A percentile compares a stretch with the other conserved stretches of the same genome.
These are phyloP conservation scores for Amoebophrya sp. DNA, from an alignment of 169 alveolate genomes.

Conservation along the genomic window DNA sequence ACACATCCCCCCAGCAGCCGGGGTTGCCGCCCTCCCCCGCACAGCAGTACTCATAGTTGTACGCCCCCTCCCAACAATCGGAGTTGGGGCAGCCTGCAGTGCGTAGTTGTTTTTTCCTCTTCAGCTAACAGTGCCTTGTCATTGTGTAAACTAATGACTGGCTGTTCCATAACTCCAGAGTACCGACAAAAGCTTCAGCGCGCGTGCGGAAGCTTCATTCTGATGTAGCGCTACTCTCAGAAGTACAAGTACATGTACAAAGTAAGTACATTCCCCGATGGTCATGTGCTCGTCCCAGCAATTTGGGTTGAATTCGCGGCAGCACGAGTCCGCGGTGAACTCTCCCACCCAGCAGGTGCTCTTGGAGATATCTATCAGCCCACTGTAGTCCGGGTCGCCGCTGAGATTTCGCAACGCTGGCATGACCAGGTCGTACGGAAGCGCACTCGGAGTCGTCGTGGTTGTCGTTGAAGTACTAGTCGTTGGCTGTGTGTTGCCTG, in stretches of 20 bases:
- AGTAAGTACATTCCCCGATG: no score
- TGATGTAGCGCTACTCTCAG: no score
- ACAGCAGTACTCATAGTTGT: constrained; percentile 8
- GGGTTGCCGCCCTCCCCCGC: constrained; percentile 5
- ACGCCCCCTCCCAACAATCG: constrained; percentile 3
- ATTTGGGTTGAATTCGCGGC: background rate
- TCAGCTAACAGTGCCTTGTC: no score
- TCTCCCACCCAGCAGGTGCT: constrained; percentile 1
- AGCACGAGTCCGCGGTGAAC: constrained; percentile 6
- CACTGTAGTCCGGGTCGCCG: background rate
- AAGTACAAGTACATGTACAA: no score
- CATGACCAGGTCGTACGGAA: background rate
- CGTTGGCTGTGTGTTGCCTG: no score
- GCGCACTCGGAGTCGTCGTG: background rate
- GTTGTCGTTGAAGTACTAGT: no score
- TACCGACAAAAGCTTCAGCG: no score
- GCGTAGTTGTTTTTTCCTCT: no score
- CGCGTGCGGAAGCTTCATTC: no score
- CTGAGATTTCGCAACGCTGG: background rate
- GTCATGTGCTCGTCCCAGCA: constrained; percentile 9
- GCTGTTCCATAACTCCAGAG: no score
- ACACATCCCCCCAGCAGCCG: constrained; percentile 8
- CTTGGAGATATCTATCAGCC: background rate
- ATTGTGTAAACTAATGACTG: no score
- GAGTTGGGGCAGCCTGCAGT: constrained; percentile 11